Conservation (phyloP, 164 flowering plant species). For the Vitis riparia region DNA sequence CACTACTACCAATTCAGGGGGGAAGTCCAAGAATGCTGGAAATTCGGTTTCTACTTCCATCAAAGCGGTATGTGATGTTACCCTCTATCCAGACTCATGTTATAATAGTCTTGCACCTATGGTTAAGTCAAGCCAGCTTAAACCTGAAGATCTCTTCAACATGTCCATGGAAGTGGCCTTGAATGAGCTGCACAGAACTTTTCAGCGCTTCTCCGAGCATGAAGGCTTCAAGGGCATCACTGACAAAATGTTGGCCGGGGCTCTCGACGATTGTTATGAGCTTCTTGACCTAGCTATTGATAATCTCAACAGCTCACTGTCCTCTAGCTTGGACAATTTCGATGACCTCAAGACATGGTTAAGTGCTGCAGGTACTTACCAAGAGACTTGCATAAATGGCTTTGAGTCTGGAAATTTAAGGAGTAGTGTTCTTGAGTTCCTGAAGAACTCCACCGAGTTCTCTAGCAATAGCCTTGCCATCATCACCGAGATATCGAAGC, state of each 20-base stretch:
- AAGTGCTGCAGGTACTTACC: constrained; percentile 63
- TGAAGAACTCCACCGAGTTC: constrained; percentile 49
- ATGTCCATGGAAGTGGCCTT: constrained; percentile 46
- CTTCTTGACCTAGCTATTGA: constrained; percentile 49
- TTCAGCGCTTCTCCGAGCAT: constrained; percentile 15
- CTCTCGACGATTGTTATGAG: constrained; percentile 42
- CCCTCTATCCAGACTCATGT: constrained; percentile 57
- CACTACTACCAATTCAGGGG: constrained; percentile 5
- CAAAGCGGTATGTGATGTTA: constrained; percentile 54
- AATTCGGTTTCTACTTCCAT: constrained; percentile 31
- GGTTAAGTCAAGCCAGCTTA: constrained; percentile 16
- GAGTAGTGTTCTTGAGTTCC: not conserved
- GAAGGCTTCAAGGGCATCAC: not conserved
- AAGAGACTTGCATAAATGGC: constrained; percentile 70
- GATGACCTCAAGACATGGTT: constrained; percentile 69
- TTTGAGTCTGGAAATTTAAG: constrained; percentile 20
- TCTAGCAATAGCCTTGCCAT: constrained; percentile 73
- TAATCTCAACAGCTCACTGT: constrained; percentile 40
- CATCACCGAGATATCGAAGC: constrained; percentile 26
- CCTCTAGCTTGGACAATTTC: constrained; percentile 15
- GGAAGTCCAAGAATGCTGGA: not conserved
- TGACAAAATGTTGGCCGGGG: constrained; percentile 22
- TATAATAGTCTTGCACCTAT: constrained; percentile 33
- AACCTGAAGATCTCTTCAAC: constrained; percentile 47
- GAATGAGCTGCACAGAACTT: constrained; percentile 33